Evolutionary conservation across 148 eudicot species (phyloP), one percentile per base, ranked within the genome.

Genomic region (Persicaria tinctoria): DNA sequence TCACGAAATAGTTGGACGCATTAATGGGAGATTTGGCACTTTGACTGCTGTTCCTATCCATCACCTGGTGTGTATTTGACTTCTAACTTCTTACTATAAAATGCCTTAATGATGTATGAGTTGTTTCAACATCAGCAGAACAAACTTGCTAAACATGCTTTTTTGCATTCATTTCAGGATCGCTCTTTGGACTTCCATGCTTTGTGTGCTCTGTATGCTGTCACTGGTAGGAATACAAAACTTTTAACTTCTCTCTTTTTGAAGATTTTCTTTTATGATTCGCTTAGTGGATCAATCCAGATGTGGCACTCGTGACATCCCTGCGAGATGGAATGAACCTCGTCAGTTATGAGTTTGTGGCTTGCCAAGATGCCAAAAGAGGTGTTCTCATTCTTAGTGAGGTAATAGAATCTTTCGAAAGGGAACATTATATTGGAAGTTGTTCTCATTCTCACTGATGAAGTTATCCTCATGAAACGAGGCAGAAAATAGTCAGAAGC

Each of bases 301-400:
- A 94, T 89, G 83, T 94, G 74, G 97, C 97, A 75, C 88, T 94
- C 23, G 98, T 94, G 63, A 92, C 98, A 76, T 91, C 98, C 56
- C 80, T 94, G 86, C 84, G 97, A 74, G 98, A 94, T 83, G 97
- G 98, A 79, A 94, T 94, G 98, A 94, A 94, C 85, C 89, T 91
- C 53, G 98, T 91, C 77, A 90, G 97, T 87, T 94, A 90, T 83
- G 98, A 94, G 82, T 94, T 84, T 79, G 97, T 94, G 77, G 96
- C 98, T 74, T 94, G 98, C 85, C 98, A 94, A 86, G 96, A 86
- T 81, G 81, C 81, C 41, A 94, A 86, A 82, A 89, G 83, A 80
- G 97, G 98, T 69, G 98, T 94, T 44, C 97, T 94, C 62, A 90
- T 94, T 83, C 91, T 94, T 54, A 94, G 97, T 76, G 98, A 94